Conservation (phyloP, 495 filamentous ascomycete genomes). For the Aspergillus sclerotioniger region DNA sequence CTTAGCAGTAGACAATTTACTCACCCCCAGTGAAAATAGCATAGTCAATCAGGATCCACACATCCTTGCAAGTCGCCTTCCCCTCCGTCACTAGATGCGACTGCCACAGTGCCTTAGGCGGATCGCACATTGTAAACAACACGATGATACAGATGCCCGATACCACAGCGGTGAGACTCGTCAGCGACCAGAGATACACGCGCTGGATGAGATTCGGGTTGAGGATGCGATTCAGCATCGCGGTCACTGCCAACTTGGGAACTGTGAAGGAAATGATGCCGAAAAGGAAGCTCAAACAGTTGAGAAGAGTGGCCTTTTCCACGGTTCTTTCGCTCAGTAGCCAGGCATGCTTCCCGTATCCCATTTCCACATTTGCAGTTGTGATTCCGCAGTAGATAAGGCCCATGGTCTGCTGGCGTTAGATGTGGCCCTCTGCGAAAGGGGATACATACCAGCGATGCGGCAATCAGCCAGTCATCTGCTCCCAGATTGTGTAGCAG, state of each 20-base stretch:
- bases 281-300: slow-evolving; percentile 25
- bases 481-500: slow-evolving; percentile 44
- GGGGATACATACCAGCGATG: slow-evolving; percentile 34
- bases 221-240: slow-evolving; percentile 28
- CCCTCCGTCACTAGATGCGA: slow-evolving; percentile 19
- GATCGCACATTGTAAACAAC: slow-evolving; percentile 30
- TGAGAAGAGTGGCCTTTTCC: slow-evolving; percentile 23
- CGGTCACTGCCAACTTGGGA: slow-evolving; percentile 29
- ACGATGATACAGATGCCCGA: slow-evolving; percentile 27
- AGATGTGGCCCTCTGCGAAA: neutral
- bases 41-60: slow-evolving; percentile 36
- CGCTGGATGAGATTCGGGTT: slow-evolving; percentile 20
- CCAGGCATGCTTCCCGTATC: slow-evolving; percentile 29
- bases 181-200: slow-evolving; percentile 20
- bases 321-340: slow-evolving; percentile 10
- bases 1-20: neutral
- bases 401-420: slow-evolving; percentile 19
- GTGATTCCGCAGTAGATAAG: slow-evolving; percentile 19
- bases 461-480: slow-evolving; percentile 52
- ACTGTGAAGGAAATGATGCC: slow-evolving; percentile 30
- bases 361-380: slow-evolving; percentile 24
- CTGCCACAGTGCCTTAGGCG: slow-evolving; percentile 28
- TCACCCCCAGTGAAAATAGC: slow-evolving; percentile 38
- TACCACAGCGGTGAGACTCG: slow-evolving; percentile 16
- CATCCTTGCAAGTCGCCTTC: slow-evolving; percentile 28